These are phyloP conservation scores for Kwoniella pini DNA, from an alignment of 768 basidiomycete genomes.

Conservation along the genomic window DNA sequence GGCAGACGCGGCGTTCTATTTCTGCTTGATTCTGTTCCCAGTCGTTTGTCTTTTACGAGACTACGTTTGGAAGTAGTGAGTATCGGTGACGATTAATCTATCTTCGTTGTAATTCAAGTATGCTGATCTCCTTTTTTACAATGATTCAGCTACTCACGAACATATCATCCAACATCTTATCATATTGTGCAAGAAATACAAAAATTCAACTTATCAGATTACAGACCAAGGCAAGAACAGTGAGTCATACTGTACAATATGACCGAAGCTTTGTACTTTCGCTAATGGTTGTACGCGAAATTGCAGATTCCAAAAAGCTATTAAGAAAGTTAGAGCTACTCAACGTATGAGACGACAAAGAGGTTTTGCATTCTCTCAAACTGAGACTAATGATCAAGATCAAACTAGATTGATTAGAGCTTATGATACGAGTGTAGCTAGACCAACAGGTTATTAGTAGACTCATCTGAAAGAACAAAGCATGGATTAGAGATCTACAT, in stretches of 20 bases:
- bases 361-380: conserved; percentile 98
- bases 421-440: conserved; percentile 57
- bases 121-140: too few species aligned
- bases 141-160: conserved; percentile 84
- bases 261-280: not conserved
- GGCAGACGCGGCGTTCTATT: conserved; percentile 85
- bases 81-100: too few species aligned
- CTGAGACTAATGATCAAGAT: conserved; percentile 83
- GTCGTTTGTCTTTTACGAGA: conserved; percentile 82
- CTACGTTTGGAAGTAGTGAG: conserved; percentile 96
- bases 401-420: conserved; percentile 62
- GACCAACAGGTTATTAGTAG: conserved; percentile 50
- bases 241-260: conserved; percentile 51
- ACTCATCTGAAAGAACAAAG: too few species aligned
- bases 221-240: conserved; percentile 96
- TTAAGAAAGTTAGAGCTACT: conserved; percentile 98
- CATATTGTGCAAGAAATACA: conserved; percentile 99
- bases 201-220: conserved; percentile 96
- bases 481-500: too few species aligned
- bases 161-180: conserved; percentile 87
- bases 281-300: too few species aligned
- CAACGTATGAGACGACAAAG: conserved; percentile 95
- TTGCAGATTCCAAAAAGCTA: conserved; percentile 91
- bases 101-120: too few species aligned
- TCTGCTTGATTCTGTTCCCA: conserved; percentile 80